Evolutionary conservation across 768 basidiomycete species (phyloP).

Genomic region (Lactarius akahatsu): DNA sequence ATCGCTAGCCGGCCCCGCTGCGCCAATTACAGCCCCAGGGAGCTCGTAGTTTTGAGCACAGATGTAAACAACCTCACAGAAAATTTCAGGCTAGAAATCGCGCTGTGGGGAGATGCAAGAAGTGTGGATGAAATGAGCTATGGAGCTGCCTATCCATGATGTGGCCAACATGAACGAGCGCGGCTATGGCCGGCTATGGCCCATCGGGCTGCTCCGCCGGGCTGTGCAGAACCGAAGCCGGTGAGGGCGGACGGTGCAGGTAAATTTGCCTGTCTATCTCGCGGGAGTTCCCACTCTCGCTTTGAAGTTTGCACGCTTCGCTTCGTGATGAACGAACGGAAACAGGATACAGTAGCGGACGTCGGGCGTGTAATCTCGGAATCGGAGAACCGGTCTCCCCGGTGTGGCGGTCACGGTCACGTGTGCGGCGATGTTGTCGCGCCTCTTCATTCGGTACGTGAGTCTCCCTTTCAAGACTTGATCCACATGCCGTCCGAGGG

Average conservation of each 20-base stretch:
- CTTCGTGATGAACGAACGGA: background rate
- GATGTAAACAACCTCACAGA: background rate
- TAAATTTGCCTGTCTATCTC: background rate
- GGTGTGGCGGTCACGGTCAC: background rate
- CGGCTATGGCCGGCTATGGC: background rate
- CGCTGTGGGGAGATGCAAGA: background rate
- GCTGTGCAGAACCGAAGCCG: background rate
- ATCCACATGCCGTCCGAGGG: conserved; percentile 6
- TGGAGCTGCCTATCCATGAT: background rate
- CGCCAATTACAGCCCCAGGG: background rate
- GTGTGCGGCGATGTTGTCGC: background rate
- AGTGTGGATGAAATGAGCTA: background rate
- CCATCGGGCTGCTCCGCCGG: background rate
- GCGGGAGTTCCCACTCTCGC: background rate
- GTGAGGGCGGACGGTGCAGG: background rate
- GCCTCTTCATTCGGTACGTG: background rate
- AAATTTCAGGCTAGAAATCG: conserved; percentile 8
- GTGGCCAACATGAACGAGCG: background rate
- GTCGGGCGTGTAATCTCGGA: background rate
- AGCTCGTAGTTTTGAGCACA: background rate
- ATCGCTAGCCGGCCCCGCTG: background rate
- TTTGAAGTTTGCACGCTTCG: background rate
- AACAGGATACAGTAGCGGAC: background rate
- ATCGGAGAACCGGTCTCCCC: background rate
- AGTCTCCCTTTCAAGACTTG: background rate